Conservation (phyloP, 1,139 yeast species). For the Suhomyces taliae region DNA sequence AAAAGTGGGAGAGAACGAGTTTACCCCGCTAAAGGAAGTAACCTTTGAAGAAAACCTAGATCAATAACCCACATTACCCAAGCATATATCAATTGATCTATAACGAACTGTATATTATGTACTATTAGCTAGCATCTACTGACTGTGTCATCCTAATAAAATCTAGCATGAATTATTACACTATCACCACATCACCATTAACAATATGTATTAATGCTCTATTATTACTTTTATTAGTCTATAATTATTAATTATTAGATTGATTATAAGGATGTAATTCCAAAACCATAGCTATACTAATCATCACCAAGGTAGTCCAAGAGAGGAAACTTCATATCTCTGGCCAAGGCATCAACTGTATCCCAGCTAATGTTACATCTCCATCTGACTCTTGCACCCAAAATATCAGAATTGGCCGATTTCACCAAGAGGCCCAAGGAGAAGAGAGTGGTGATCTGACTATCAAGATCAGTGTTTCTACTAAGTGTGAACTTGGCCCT, state of each 20-base stretch:
- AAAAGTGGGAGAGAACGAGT: constrained; percentile 30
- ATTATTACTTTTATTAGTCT: neutral
- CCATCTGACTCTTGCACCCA: constrained; percentile 67
- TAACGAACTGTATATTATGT: no score
- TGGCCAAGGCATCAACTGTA: constrained; percentile 49
- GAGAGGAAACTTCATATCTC: constrained; percentile 55
- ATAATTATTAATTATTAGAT: neutral
- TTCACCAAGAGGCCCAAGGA: constrained; percentile 54
- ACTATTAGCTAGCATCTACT: no score
- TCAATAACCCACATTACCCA: neutral
- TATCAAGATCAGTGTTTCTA: constrained; percentile 49
- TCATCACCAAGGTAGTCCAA: constrained; percentile 37
- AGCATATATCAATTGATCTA: no score
- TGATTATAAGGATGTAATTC: no score
- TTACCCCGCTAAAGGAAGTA: constrained; percentile 26
- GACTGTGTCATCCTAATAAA: no score
- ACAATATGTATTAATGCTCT: no score
- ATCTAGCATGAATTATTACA: no score
- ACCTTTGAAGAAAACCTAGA: constrained; percentile 18
- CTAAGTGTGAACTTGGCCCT: constrained; percentile 34
- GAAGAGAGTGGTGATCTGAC: constrained; percentile 61
- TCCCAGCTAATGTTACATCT: constrained; percentile 59
- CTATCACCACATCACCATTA: no score
- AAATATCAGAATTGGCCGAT: constrained; percentile 52
- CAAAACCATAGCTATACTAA: neutral